Percentiles rank a stretch among this genome's conserved stretches.
Evolutionary conservation across 805 yeast genomes (phyloP).

Genomic region (Nakazawaea populi): DNA sequence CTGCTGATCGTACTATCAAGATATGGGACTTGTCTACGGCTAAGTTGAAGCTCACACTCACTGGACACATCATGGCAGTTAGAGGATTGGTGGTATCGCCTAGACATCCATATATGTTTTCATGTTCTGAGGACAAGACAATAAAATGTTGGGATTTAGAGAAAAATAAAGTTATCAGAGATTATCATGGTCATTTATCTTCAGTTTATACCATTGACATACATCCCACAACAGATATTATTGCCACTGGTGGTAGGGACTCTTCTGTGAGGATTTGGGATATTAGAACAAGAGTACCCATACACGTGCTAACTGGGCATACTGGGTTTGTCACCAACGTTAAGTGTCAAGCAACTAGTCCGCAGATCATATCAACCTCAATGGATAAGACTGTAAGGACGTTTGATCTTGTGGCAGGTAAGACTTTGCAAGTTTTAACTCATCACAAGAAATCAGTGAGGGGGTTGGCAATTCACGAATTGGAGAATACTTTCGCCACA

Average conservation of each 20-base stretch:
- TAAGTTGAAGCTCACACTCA: slow-evolving; percentile 62
- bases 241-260: slow-evolving; percentile 88
- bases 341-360: slow-evolving; percentile 63
- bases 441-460: slow-evolving; percentile 83
- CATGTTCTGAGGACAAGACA: slow-evolving; percentile 89
- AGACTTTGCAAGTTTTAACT: slow-evolving; percentile 64
- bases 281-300: slow-evolving; percentile 69
- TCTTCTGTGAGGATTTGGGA: slow-evolving; percentile 90
- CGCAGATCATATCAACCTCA: slow-evolving; percentile 80
- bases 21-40: slow-evolving; percentile 85
- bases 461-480: slow-evolving; percentile 61
- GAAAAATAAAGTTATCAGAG: slow-evolving; percentile 70
- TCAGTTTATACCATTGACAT: slow-evolving; percentile 80
- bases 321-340: slow-evolving; percentile 68
- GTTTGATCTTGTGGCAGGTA: slow-evolving; percentile 89
- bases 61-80: slow-evolving; percentile 91
- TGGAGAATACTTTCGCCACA: slow-evolving; percentile 68
- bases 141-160: slow-evolving; percentile 97
- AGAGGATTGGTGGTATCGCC: slow-evolving; percentile 68
- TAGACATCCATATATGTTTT: slow-evolving; percentile 81
- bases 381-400: slow-evolving; percentile 79
- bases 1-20: slow-evolving; percentile 82
- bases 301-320: slow-evolving; percentile 80
- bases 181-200: slow-evolving; percentile 91
- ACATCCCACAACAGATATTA: slow-evolving; percentile 81